Evolutionary conservation across 1,284 basidiomycete genomes (phyloP).

Genomic region (Wallemia ichthyophaga): DNA sequence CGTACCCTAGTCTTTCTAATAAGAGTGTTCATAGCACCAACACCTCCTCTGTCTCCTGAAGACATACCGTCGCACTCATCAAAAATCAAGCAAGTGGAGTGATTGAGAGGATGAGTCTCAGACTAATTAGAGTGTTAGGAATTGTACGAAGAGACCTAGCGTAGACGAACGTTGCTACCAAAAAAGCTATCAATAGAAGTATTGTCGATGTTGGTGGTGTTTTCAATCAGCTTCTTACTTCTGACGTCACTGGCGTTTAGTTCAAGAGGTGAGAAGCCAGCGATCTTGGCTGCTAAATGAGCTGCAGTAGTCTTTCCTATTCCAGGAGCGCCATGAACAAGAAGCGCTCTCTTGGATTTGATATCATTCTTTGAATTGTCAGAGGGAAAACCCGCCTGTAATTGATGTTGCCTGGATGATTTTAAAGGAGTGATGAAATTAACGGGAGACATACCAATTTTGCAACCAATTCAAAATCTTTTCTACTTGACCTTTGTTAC

Average conservation of each 20-base stretch:
- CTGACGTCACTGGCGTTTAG: conserved; percentile 83
- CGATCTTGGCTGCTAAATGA: conserved; percentile 61
- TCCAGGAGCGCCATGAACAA: conserved; percentile 78
- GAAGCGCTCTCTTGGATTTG: conserved; percentile 53
- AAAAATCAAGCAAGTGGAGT: conserved; percentile 46
- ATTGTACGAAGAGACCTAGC: background rate
- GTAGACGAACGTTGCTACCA: conserved; percentile 9
- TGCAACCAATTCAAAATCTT: conserved; percentile 62
- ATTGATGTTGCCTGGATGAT: background rate
- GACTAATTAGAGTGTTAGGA: background rate
- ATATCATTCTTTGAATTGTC: conserved; percentile 64
- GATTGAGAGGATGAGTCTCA: background rate
- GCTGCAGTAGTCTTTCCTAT: conserved; percentile 95
- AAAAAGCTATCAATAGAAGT: conserved; percentile 68
- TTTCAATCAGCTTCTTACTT: conserved; percentile 92
- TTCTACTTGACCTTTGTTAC: conserved; percentile 72
- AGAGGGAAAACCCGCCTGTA: background rate
- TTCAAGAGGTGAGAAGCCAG: conserved; percentile 73
- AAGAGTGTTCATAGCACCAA: conserved; percentile 65
- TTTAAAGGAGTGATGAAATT: background rate
- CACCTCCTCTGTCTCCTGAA: conserved; percentile 79
- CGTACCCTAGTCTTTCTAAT: conserved; percentile 73
- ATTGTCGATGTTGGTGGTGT: conserved; percentile 59
- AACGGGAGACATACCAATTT: conserved; percentile 32
- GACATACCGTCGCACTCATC: conserved; percentile 99